phyloP scores from a whole-genome alignment of 257 asterid genomes.

The Coffea canephora region DNA sequence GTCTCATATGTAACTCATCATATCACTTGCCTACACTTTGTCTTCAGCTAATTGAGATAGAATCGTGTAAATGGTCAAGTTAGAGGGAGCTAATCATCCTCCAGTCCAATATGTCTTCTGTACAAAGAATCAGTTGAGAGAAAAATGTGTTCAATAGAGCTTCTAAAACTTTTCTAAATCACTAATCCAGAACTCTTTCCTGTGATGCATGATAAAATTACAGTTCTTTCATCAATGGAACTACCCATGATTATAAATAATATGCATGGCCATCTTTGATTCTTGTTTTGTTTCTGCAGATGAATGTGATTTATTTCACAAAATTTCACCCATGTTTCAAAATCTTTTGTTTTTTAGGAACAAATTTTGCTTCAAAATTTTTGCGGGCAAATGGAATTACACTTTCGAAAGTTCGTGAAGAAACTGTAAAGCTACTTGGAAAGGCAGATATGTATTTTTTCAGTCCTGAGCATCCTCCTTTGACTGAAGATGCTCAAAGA shows the following conservation, averaged over 20 bases:
- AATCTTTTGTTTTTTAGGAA: constrained; percentile 39
- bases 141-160: neutral
- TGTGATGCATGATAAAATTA: neutral
- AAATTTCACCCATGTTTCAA: constrained; percentile 2
- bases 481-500: constrained; percentile 61
- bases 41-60: neutral
- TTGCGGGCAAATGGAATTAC: constrained; percentile 58
- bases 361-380: constrained; percentile 61
- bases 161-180: no score
- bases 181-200: neutral
- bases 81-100: neutral
- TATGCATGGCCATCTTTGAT: neutral
- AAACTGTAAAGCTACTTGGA: constrained; percentile 44
- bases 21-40: neutral
- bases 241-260: neutral
- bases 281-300: neutral
- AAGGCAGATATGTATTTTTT: constrained; percentile 38
- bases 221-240: neutral
- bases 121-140: neutral
- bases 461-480: constrained; percentile 63
- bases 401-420: constrained; percentile 66
- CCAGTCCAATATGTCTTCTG: neutral
- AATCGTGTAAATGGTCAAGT: neutral
- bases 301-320: neutral
- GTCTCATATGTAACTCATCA: neutral